Evolutionary conservation across 2,329 filamentous ascomycete species (phyloP), one percentile per base, ranked within the genome.

Genomic region (Scedosporium apiospermum): DNA sequence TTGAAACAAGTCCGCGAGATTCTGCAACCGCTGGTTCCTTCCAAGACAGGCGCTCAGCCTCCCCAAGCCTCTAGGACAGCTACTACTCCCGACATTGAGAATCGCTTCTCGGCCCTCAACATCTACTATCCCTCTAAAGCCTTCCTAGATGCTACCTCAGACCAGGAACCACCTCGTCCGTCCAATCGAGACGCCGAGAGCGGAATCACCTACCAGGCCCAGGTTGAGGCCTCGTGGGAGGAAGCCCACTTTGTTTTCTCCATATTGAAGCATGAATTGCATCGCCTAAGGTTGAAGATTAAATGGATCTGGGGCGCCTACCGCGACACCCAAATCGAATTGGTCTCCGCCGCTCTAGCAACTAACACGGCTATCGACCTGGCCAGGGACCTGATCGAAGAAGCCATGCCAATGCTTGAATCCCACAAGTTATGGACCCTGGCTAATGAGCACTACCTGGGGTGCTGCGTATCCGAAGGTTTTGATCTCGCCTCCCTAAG

Each of bases 361-460:
- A 75, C 75, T 10, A 73, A 77, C 49, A 75, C 74, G 1, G 74
- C 71, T 12, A 68, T 75, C 14, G 67, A 70, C 6, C 67, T 78
- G 1, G 73, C 71, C 1, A 68, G 70, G 2, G 66, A 68, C 30
- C 63, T 76, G 60, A 73, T 71, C 41, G 69, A 73, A 0, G 44
- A 49, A 14, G 21, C 10, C 44, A n/a, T n/a, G 44, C 44, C 44
- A 2, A n/a, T 49, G 9, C 16, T 49, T 9, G 6, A 34, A 3
- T 34, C 30, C 30, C 44, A 49, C 16, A 49, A n/a, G 44, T n/a
- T 21, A 3, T 21, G 44, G 44, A n/a, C 44, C 16, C 21, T 49
- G 6, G 16, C 16, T n/a, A n/a, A n/a, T n/a, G 44, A 49, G 21
- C 21, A n/a, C 44, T 49, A 49, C 44, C 9, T 49, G 44, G 16